Conservation (phyloP, 2,329 filamentous ascomycete genomes). For the Aureobasidium subglaciale region DNA sequence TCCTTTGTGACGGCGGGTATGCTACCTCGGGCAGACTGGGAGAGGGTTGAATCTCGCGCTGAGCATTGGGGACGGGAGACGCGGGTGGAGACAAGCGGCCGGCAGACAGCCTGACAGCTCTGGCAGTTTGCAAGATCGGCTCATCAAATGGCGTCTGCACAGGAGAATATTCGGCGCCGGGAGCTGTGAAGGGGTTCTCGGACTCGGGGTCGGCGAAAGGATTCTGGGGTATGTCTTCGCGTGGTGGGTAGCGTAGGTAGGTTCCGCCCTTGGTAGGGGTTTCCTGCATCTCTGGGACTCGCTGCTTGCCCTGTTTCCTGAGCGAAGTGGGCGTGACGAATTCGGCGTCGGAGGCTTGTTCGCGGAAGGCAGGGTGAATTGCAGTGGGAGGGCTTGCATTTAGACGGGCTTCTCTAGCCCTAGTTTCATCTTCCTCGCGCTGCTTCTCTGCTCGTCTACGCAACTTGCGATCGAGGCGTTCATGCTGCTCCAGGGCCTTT, state of each 20-base stretch:
- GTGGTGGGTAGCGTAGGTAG: conserved; percentile 19
- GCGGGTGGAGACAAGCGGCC: conserved; percentile 31
- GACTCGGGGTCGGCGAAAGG: conserved; percentile 24
- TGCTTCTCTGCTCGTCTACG: conserved; percentile 59
- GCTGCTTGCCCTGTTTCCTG: conserved; percentile 6
- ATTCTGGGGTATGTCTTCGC: conserved; percentile 19
- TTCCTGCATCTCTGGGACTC: not conserved
- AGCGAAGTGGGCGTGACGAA: conserved; percentile 1
- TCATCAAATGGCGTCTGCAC: conserved; percentile 38
- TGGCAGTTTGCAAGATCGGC: conserved; percentile 42
- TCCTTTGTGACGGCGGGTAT: conserved; percentile 28
- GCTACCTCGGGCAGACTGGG: conserved; percentile 49
- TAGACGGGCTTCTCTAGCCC: conserved; percentile 40
- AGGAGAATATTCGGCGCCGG: conserved; percentile 23
- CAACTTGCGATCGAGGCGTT: conserved; percentile 58
- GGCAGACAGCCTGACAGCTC: conserved; percentile 41
- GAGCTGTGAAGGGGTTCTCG: conserved; percentile 18
- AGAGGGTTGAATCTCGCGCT: conserved; percentile 36
- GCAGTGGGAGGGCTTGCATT: conserved; percentile 20
- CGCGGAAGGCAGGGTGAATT: conserved; percentile 30
- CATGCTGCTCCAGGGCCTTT: conserved; percentile 61
- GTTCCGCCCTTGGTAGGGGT: conserved; percentile 23
- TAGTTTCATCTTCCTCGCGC: conserved; percentile 48
- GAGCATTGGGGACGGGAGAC: conserved; percentile 32
- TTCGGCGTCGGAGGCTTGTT: conserved; percentile 11